Evolutionary conservation across 2,329 filamentous ascomycete genomes (phyloP), one percentile per base, ranked within the genome.

Genomic region (Orbilia quercus): DNA sequence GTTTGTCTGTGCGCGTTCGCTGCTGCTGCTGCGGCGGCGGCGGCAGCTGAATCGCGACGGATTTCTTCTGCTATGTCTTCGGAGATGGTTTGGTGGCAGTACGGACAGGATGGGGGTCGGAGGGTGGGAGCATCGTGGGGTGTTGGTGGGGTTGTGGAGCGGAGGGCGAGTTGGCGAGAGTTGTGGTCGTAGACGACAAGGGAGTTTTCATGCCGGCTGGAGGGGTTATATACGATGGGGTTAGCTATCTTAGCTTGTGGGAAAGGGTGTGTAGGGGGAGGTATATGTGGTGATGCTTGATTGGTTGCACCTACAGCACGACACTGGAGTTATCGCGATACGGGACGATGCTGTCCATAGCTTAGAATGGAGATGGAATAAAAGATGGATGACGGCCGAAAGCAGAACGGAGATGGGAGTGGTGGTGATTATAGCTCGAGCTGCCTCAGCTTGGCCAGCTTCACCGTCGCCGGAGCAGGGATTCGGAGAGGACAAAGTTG

Each of bases 131-230:
- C 25, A 45, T 74, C 70, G 70, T 63, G 70, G 55, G 62, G 70
- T 69, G 81, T 81, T 48, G 62, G 77, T 65, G 20, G 85, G 82
- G 67, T 47, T 36, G 85, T 84, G 77, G 85, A 88, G 74, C 91
- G 89, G 57, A 97, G 90, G 77, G 92, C 91, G 75, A 99, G 87
- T 77, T 93, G 91, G 75, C 89, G 90, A 5, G 93, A 96, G 28
- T 88, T 85, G 50, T 89, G 90, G 82, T 99, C 94, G 79, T 91
- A 93, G 38, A 98, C 89, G 47, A 99, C 95, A 66, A 99, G 89
- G 20, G 93, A 90, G 82, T 96, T 92, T 79, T 91, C 90, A 80
- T 97, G 92, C 75, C 94, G 95, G 58, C 95, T 98, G 78, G 28
- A 31, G 58, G 54, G 51, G 34, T 63, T 42, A 40, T 57, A 58